A percentile compares a stretch with the other conserved stretches of the same genome.
These are phyloP conservation scores for Buddleja alternifolia DNA, from an alignment of 257 asterid species.

Conservation along the genomic window DNA sequence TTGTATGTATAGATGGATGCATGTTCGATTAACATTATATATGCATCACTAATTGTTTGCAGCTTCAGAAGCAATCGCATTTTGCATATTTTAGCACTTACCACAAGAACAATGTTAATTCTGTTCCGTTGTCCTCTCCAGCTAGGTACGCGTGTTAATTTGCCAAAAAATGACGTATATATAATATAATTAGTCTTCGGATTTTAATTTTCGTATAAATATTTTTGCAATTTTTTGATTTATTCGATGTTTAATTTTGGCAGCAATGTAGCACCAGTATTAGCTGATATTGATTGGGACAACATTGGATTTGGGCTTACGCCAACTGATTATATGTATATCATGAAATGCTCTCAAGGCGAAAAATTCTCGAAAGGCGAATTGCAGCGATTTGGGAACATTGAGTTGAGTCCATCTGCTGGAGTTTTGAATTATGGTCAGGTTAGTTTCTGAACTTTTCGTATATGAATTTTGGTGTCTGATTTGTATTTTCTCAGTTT, in stretches of 20 bases:
- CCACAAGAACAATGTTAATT: slow-evolving; percentile 18
- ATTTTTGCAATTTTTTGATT: not conserved
- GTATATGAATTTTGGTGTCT: not conserved
- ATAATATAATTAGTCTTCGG: not conserved
- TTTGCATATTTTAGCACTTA: slow-evolving; percentile 28
- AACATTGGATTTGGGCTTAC: slow-evolving; percentile 56
- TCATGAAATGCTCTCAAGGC: slow-evolving; percentile 61
- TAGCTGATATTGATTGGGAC: slow-evolving; percentile 74
- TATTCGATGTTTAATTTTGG: not conserved
- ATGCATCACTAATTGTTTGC: not conserved
- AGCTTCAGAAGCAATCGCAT: slow-evolving; percentile 40
- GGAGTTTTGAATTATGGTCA: slow-evolving; percentile 80
- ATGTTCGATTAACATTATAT: too few species aligned
- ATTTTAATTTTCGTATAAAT: not conserved
- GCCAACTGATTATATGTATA: slow-evolving; percentile 75
- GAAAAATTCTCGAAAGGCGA: slow-evolving; percentile 60
- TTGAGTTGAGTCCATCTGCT: slow-evolving; percentile 77
- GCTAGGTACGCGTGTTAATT: slow-evolving; percentile 37
- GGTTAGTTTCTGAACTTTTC: slow-evolving; percentile 37
- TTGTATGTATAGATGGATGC: too few species aligned
- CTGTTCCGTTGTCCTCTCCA: slow-evolving; percentile 46
- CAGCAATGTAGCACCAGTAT: slow-evolving; percentile 45
- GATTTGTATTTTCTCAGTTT: not conserved
- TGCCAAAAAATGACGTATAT: not conserved
- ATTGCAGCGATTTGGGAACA: slow-evolving; percentile 74